phyloP scores from a whole-genome alignment of 1,139 yeast genomes.

The Candida pseudocylindracea region DNA sequence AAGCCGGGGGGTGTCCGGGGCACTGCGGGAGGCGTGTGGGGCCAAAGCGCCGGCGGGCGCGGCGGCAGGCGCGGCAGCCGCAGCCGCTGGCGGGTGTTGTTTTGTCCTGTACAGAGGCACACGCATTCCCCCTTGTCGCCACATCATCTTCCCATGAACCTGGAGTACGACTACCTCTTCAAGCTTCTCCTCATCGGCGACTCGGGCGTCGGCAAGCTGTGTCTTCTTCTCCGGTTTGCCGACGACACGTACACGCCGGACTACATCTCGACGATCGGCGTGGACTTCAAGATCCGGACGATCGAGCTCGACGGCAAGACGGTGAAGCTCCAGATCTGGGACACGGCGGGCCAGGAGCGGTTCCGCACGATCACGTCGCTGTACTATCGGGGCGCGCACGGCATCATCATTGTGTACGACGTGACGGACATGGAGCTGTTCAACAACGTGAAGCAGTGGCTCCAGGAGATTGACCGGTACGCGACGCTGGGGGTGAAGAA shows the following conservation, averaged over 20 bases:
- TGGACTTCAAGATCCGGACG: conserved; percentile 93
- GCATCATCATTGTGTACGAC: conserved; percentile 86
- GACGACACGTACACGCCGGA: conserved; percentile 95
- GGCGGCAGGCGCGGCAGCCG: too few relatives aligned
- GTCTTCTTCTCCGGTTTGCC: conserved; percentile 80
- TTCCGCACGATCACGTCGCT: conserved; percentile 97
- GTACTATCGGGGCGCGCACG: conserved; percentile 97
- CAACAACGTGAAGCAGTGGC: conserved; percentile 76
- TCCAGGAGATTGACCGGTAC: conserved; percentile 83
- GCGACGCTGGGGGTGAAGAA: conserved; percentile 92
- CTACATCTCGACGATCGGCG: conserved; percentile 92
- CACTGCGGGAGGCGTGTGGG: too few relatives aligned
- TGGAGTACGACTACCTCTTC: conserved; percentile 66
- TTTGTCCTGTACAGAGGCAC: too few relatives aligned
- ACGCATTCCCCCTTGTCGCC: too few relatives aligned
- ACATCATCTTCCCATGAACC: too few relatives aligned
- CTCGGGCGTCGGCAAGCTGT: conserved; percentile 90
- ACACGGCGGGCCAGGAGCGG: conserved; percentile 97
- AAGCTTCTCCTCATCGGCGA: conserved; percentile 89
- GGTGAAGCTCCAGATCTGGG: conserved; percentile 95
- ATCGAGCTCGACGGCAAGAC: conserved; percentile 84
- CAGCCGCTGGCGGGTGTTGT: too few relatives aligned
- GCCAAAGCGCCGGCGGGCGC: too few relatives aligned
- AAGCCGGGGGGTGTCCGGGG: too few relatives aligned
- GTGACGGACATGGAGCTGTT: conserved; percentile 91